Conservation (phyloP, 805 yeast species). For the Pichia occidentalis region DNA sequence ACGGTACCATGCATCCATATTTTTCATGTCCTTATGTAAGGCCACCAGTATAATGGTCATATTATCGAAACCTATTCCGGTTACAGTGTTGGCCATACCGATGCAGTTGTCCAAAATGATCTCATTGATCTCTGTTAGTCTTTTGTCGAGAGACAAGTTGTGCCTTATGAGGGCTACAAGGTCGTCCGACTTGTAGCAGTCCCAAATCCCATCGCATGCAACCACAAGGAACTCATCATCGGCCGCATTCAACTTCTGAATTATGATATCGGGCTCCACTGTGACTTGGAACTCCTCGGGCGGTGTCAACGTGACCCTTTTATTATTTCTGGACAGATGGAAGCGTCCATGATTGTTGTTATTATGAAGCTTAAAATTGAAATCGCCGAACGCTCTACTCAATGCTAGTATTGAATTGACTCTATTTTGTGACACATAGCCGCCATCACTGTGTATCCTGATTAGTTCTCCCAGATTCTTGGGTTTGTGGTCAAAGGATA, state of each 20-base stretch:
- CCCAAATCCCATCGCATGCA: conserved; percentile 87
- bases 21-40: conserved; percentile 36
- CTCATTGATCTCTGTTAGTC: conserved; percentile 52
- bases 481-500: conserved; percentile 65
- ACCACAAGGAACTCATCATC: conserved; percentile 72
- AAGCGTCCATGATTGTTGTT: conserved; percentile 22
- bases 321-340: conserved; percentile 15
- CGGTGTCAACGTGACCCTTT: conserved; percentile 31
- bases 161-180: conserved; percentile 49
- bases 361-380: conserved; percentile 40
- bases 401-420: conserved; percentile 55
- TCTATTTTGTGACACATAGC: conserved; percentile 53
- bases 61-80: conserved; percentile 78
- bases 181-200: conserved; percentile 52
- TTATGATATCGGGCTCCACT: conserved; percentile 68
- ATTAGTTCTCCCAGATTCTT: conserved; percentile 51
- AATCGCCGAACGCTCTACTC: conserved; percentile 63
- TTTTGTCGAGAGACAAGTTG: conserved; percentile 50
- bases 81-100: conserved; percentile 61
- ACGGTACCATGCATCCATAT: conserved; percentile 51
- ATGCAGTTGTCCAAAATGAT: conserved; percentile 59
- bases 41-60: conserved; percentile 72
- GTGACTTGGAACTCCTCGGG: conserved; percentile 77
- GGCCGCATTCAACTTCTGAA: conserved; percentile 38
- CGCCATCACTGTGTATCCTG: conserved; percentile 52